Conservation (phyloP, 768 basidiomycete species). For the Suillus ampliporus region DNA sequence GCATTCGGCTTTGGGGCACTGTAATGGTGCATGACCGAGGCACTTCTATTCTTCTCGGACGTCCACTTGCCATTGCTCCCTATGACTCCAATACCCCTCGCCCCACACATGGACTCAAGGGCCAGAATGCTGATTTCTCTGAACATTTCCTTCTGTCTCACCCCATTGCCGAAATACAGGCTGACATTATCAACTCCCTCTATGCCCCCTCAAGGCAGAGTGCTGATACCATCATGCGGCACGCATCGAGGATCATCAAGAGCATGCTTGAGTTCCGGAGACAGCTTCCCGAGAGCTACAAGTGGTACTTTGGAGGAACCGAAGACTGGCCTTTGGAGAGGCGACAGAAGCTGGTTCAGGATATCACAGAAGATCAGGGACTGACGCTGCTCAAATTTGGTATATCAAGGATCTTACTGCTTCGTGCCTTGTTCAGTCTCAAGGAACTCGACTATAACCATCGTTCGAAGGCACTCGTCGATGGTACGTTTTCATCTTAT, state of each 20-base stretch:
- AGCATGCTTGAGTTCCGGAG: slow-evolving; percentile 74
- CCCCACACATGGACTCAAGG: slow-evolving; percentile 52
- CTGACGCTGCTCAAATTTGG: slow-evolving; percentile 84
- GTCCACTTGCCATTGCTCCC: slow-evolving; percentile 82
- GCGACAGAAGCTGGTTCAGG: slow-evolving; percentile 67
- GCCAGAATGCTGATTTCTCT: slow-evolving; percentile 56
- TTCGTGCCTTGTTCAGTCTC: slow-evolving; percentile 80
- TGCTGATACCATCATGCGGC: slow-evolving; percentile 72
- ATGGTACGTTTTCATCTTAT: slow-evolving; percentile 56
- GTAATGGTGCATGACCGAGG: slow-evolving; percentile 88
- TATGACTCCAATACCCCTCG: slow-evolving; percentile 84
- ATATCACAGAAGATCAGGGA: slow-evolving; percentile 81
- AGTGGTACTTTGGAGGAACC: slow-evolving; percentile 78
- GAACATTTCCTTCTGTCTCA: slow-evolving; percentile 82
- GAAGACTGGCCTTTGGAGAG: slow-evolving; percentile 74
- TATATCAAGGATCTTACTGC: slow-evolving; percentile 76
- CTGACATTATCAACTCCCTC: slow-evolving; percentile 86
- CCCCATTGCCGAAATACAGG: slow-evolving; percentile 82
- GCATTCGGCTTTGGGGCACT: slow-evolving; percentile 84
- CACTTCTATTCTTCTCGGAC: slow-evolving; percentile 85
- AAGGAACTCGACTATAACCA: slow-evolving; percentile 71
- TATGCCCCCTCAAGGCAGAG: slow-evolving; percentile 78
- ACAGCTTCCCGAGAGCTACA: slow-evolving; percentile 73
- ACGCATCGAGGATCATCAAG: slow-evolving; percentile 81
- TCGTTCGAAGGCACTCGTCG: slow-evolving; percentile 73